Base-by-base conservation (phyloP, 176 grass and related monocot genomes). In the Zoysia japonica region DNA sequence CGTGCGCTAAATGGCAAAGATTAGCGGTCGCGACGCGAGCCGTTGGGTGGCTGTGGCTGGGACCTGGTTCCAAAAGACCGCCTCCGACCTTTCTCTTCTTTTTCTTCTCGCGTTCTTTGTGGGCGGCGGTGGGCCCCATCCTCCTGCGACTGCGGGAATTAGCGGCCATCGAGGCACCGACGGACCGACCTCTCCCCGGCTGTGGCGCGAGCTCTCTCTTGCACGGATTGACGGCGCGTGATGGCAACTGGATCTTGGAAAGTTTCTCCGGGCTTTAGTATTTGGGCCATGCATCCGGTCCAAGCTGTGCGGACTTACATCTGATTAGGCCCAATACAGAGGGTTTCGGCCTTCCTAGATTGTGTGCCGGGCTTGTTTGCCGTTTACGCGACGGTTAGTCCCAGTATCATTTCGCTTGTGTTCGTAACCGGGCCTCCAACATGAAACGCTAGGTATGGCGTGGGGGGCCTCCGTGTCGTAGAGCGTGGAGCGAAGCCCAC, bases 11-110 rank as follows among this genome's bases (percentile, higher is more conserved):
- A 43, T 20, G 5, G 47, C 40, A 49, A 47, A 11, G 70, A 56
- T 74, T 74, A 59, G 66, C 47, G 65, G 65, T 49, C 65, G 41
- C 28, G 42, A 13, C 47, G 54, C 70, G 70, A 66, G 70, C 61
- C 80, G 78, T 80, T 79, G 73, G 39, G 39, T 9, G 28, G 5
- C 11, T 52, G 44, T 6, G 5, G 8, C 8, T 52, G 44, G 5
- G 5, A 4, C 8, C 40, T 38, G 60, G 39, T 55, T 78, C 16
- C 48, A 78, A 17, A 45, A 75, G 54, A 41, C 39, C 43, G 71
- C 5, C 61, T 11, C 11, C 14, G 28, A 28, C 28, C 75, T 65
- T 50, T 64, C 61, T 53, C 76, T 66, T 78, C 47, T 78, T 78
- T 78, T 53, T 10, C 49, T 56, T 80, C 49, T 3, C 44, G 70